These are phyloP conservation scores for Phytopythium sindhum DNA, from an alignment of 352 stramenopile genomes.

Conservation along the genomic window DNA sequence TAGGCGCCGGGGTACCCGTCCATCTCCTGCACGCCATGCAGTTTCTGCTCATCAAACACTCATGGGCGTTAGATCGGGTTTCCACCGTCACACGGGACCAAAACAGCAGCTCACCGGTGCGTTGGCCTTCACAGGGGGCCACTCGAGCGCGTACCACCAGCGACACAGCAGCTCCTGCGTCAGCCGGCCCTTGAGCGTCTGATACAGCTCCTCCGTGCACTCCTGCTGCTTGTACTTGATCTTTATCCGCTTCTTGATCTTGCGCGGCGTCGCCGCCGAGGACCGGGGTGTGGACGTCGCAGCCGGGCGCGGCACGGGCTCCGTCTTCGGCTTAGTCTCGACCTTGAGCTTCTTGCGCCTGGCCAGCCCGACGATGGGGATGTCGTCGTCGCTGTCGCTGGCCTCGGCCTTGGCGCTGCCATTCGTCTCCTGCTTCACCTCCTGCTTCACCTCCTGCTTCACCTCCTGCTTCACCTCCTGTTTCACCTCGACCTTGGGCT, in stretches of 20 bases:
- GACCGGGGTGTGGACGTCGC: constrained; percentile 9
- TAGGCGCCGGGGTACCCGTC: constrained; percentile 75
- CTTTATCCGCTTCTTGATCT: constrained; percentile 69
- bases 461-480: constrained; percentile 18
- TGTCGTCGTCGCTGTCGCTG: constrained; percentile 72
- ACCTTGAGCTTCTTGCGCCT: constrained; percentile 63
- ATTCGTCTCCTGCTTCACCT: constrained; percentile 7
- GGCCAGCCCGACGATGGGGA: constrained; percentile 62
- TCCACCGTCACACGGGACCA: background rate
- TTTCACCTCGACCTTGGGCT: constrained; percentile 20
- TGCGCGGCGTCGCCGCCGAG: constrained; percentile 20
- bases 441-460: constrained; percentile 20
- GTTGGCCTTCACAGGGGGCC: constrained; percentile 48
- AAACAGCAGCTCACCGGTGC: constrained; percentile 15
- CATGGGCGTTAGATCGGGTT: background rate
- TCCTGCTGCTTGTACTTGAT: constrained; percentile 87
- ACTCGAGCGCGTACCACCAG: constrained; percentile 86
- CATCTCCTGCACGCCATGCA: constrained; percentile 75
- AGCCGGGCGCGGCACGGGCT: constrained; percentile 5
- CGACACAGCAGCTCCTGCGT: constrained; percentile 79
- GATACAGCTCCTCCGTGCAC: constrained; percentile 78
- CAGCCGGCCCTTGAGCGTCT: constrained; percentile 70
- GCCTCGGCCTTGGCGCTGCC: constrained; percentile 15
- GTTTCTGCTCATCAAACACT: constrained; percentile 29
- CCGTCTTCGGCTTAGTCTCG: constrained; percentile 27